Evolutionary conservation across 2,329 filamentous ascomycete species (phyloP), one percentile per base, ranked within the genome.

Genomic region (Mariannaea elegans): DNA sequence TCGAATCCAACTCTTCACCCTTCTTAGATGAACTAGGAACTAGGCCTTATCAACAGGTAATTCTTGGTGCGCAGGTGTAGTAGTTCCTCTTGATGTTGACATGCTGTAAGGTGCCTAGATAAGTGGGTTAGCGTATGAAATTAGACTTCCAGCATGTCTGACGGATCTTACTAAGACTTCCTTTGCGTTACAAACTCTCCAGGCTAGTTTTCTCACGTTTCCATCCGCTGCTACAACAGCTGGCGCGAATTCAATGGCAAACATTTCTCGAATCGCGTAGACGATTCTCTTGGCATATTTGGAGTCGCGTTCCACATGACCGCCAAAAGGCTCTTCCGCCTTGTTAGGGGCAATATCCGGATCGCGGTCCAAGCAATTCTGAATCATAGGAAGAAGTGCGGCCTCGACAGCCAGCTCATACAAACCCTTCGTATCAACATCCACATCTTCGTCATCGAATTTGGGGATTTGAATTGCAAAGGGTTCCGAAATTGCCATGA

Each of bases 101-200:
- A 91, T 89, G 72, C 87, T 90, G 70, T 91, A 91, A 1, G 89
- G 89, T 44, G 88, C 89, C 88, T 90, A 63, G 4, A 45, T 9
- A 32, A 51, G 1, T n/a, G n/a, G 53, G 34, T 67, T 53, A 68
- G 65, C 70, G 24, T 61, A 56, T 7, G 27, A 19, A 12, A 3
- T 5, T 7, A 19, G 14, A 7, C 7, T 44, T 31, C 39, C 19
- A 44, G 7, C 3, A 14, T 45, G 14, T 19, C 3, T n/a, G 8
- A 7, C 2, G 14, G 12, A 32, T 84, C 90, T 80, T 81, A 96
- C 93, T 78, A 98, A 77, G 65, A 97, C 95, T 78, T 94, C 92
- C 82, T 97, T 97, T 32, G 95, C 95, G 75, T 97, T 97, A 75
- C 91, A 95, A 64, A 99, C 92, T 71, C 95, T 86, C 94, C 94